Conservation (phyloP, 1,139 yeast species). For the Saccharomycopsis phalli region DNA sequence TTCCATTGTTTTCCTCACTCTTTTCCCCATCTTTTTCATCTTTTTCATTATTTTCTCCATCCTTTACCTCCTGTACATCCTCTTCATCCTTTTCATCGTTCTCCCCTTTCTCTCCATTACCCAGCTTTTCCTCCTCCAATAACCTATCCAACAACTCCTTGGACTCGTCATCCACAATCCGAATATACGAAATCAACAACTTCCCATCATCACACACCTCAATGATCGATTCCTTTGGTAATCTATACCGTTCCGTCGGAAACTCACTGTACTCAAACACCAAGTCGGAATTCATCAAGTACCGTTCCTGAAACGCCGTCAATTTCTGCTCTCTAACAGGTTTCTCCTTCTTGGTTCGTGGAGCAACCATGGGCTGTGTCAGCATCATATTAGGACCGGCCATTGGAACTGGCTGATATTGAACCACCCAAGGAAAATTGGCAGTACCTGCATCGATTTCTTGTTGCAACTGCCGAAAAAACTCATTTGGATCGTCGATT, state of each 20-base stretch:
- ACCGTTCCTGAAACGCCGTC: slow-evolving; percentile 70
- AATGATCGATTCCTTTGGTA: slow-evolving; percentile 70
- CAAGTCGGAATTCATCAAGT: slow-evolving; percentile 58
- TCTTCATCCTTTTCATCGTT: slow-evolving; percentile 20
- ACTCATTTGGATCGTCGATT: slow-evolving; percentile 18
- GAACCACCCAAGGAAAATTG: slow-evolving; percentile 13
- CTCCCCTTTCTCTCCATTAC: slow-evolving; percentile 22
- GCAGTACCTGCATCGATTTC: slow-evolving; percentile 6
- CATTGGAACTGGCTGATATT: slow-evolving; percentile 18
- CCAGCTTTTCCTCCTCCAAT: slow-evolving; percentile 22
- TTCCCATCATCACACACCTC: slow-evolving; percentile 51
- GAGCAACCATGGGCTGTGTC: not conserved
- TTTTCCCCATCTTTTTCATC: slow-evolving; percentile 22
- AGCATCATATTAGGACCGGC: slow-evolving; percentile 24
- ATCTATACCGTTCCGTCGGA: slow-evolving; percentile 59
- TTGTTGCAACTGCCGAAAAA: slow-evolving; percentile 13
- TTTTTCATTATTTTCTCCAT: slow-evolving; percentile 1
- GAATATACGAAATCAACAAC: slow-evolving; percentile 53
- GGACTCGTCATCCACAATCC: slow-evolving; percentile 41
- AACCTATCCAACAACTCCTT: slow-evolving; percentile 7
- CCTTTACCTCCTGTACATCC: slow-evolving; percentile 20
- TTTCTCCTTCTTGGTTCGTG: slow-evolving; percentile 6
- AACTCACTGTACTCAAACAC: slow-evolving; percentile 82
- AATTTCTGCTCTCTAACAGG: slow-evolving; percentile 33
- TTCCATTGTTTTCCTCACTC: slow-evolving; percentile 22